Evolutionary conservation across 2,329 filamentous ascomycete species (phyloP).

Genomic region (Ophiocordyceps camponoti-saundersi): DNA sequence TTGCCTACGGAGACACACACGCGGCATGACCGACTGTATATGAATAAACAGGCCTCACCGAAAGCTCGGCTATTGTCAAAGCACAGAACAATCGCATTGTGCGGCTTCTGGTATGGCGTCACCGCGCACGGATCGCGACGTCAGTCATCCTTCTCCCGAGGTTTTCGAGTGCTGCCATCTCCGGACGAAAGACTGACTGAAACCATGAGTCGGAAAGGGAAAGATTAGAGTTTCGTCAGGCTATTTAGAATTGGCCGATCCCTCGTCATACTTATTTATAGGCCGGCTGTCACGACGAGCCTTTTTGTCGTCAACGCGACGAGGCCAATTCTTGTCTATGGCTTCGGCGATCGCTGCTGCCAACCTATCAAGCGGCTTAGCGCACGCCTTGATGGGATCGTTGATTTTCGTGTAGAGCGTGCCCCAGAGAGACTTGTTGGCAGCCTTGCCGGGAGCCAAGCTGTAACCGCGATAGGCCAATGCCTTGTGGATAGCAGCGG

Average conservation of each 20-base stretch:
- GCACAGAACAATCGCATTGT: neutral
- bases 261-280: neutral
- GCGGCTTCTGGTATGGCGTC: neutral
- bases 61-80: neutral
- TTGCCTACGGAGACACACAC: neutral
- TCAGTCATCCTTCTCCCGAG: neutral
- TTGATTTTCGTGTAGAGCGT: conserved; percentile 10
- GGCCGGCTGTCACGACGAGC: no score
- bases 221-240: neutral
- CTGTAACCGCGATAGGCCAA: conserved; percentile 11
- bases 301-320: neutral
- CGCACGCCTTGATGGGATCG: conserved; percentile 6
- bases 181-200: neutral
- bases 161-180: no score
- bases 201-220: neutral
- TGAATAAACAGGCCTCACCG: neutral
- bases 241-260: neutral
- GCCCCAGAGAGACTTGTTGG: conserved; percentile 6
- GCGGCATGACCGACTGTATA: no score
- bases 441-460: conserved; percentile 1
- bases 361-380: conserved; percentile 5
- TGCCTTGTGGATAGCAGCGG: conserved; percentile 10
- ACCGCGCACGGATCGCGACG: neutral
- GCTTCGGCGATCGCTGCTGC: conserved; percentile 6
- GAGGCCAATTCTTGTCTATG: conserved; percentile 1